A percentile compares a stretch with the other conserved stretches of the same genome.
Conservation (phyloP, 2,329 filamentous ascomycete species). For the Parascedosporium putredinis region DNA sequence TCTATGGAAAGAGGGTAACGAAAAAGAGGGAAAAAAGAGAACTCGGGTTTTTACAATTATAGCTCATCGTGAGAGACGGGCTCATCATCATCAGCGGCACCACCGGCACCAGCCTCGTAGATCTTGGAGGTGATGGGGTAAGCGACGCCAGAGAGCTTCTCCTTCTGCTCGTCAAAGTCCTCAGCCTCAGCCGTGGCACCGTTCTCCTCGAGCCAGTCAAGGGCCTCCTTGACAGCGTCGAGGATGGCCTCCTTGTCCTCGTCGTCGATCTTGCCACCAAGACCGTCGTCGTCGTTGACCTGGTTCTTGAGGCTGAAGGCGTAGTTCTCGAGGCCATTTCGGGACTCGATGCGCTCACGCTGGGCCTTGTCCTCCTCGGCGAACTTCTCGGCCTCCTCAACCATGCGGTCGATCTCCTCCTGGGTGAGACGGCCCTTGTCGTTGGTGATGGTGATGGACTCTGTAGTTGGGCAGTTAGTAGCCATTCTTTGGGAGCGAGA, state of each 20-base stretch:
- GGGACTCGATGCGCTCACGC: conserved; percentile 90
- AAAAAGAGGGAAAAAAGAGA: conserved; percentile 1
- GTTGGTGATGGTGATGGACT: conserved; percentile 94
- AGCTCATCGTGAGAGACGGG: conserved; percentile 69
- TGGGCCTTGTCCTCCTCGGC: conserved; percentile 99
- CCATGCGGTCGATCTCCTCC: conserved; percentile 99
- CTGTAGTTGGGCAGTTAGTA: not conserved
- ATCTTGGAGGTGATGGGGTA: conserved; percentile 99
- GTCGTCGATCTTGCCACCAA: conserved; percentile 95
- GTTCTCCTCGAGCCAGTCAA: conserved; percentile 96
- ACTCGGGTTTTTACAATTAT: conserved; percentile 35
- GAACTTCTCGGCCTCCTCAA: conserved; percentile 95
- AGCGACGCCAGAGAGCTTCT: conserved; percentile 93
- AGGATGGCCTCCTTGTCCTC: conserved; percentile 96
- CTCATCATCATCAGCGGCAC: conserved; percentile 58
- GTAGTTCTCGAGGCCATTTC: conserved; percentile 98
- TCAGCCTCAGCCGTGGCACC: conserved; percentile 72
- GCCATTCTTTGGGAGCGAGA: not conserved
- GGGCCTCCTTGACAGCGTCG: conserved; percentile 92
- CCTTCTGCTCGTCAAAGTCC: conserved; percentile 99
- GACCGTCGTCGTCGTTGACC: conserved; percentile 90
- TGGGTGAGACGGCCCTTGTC: conserved; percentile 95
- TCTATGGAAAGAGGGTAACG: conserved; percentile 5
- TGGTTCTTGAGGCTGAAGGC: conserved; percentile 99
- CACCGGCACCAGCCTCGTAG: conserved; percentile 58